These are phyloP conservation scores for Gryganskiella cystojenkinii DNA, from an alignment of 192 early-diverging fungal genomes.

Conservation along the genomic window DNA sequence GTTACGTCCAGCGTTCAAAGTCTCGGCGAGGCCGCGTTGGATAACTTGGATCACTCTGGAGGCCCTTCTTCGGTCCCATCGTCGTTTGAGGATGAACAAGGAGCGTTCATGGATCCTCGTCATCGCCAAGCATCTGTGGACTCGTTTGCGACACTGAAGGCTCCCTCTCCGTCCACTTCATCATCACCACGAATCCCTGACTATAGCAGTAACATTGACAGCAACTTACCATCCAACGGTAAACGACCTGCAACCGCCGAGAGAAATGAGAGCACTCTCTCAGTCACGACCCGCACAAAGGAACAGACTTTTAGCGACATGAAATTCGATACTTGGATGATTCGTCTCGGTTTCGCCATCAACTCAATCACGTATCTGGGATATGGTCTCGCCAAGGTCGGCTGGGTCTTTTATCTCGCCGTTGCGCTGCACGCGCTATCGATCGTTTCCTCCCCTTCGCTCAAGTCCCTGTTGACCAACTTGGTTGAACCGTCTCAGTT, in stretches of 20 bases:
- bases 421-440: slow-evolving; percentile 37
- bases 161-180: background rate
- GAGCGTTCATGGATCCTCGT: background rate
- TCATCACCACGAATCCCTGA: background rate
- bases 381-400: slow-evolving; percentile 42
- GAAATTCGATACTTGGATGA: slow-evolving; percentile 60
- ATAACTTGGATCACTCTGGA: background rate
- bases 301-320: slow-evolving; percentile 42
- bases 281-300: background rate
- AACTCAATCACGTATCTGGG: slow-evolving; percentile 44
- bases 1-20: slow-evolving; percentile 21
- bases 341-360: slow-evolving; percentile 52
- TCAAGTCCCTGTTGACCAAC: slow-evolving; percentile 58
- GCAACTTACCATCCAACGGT: background rate
- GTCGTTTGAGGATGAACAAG: background rate
- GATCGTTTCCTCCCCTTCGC: slow-evolving; percentile 50
- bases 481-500: slow-evolving; percentile 57
- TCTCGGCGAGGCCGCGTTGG: slow-evolving; percentile 24
- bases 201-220: too few species aligned
- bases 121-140: slow-evolving; percentile 14
- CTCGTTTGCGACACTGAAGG: slow-evolving; percentile 4
- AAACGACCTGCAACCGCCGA: background rate
- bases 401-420: slow-evolving; percentile 22
- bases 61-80: background rate
- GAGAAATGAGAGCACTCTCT: background rate